These are phyloP conservation scores for Leucocoprinus birnbaumii DNA, from an alignment of 768 basidiomycete genomes.

Conservation along the genomic window DNA sequence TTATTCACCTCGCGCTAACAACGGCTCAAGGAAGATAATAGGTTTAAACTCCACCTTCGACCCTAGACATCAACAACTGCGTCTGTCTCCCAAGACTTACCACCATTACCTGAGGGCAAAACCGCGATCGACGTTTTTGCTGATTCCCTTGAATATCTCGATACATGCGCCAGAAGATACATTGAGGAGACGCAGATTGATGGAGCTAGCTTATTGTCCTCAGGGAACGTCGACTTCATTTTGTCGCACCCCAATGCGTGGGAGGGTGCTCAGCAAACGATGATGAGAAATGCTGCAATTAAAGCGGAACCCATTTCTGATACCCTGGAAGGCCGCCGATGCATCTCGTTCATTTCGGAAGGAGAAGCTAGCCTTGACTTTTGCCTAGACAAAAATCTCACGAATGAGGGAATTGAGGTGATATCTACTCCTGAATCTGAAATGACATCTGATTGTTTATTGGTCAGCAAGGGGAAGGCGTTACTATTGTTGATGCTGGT, in stretches of 20 bases:
- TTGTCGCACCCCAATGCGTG: slow-evolving; percentile 62
- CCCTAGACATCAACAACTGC: slow-evolving; percentile 18
- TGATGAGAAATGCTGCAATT: slow-evolving; percentile 49
- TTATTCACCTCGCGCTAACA: too few species aligned
- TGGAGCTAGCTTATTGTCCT: slow-evolving; percentile 40
- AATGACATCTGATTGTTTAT: background rate
- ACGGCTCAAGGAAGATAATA: too few species aligned
- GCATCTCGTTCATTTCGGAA: slow-evolving; percentile 52
- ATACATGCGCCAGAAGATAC: slow-evolving; percentile 36
- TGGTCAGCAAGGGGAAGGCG: slow-evolving; percentile 35
- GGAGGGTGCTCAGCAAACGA: slow-evolving; percentile 52
- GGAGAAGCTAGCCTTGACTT: slow-evolving; percentile 59
- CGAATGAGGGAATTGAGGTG: slow-evolving; percentile 30
- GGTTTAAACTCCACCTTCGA: slow-evolving; percentile 30
- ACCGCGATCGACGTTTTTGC: slow-evolving; percentile 37
- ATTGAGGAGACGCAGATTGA: slow-evolving; percentile 42
- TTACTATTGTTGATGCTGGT: slow-evolving; percentile 57
- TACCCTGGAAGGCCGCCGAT: slow-evolving; percentile 29
- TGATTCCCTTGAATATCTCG: slow-evolving; percentile 50
- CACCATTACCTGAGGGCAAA: slow-evolving; percentile 40
- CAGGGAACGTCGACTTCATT: slow-evolving; percentile 40
- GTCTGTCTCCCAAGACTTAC: slow-evolving; percentile 18
- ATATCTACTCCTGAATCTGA: background rate
- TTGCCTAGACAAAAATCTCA: slow-evolving; percentile 44
- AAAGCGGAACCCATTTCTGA: slow-evolving; percentile 44